Evolutionary conservation across 345 rosid species (phyloP), one percentile per base, ranked within the genome.

Genomic region (Linum trigynum): DNA sequence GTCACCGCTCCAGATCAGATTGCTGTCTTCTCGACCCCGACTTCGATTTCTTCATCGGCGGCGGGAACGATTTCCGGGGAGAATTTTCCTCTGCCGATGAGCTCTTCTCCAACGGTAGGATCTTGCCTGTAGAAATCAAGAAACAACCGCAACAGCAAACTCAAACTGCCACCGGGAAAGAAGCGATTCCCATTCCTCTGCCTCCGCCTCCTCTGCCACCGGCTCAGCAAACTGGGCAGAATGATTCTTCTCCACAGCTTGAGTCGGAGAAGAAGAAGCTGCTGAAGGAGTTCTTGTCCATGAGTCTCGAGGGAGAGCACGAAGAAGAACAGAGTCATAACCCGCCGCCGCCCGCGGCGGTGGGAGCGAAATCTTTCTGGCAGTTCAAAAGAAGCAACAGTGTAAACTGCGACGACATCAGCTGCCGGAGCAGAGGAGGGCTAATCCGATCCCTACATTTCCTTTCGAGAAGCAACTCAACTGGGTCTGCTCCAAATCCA

Each of bases 301-400:
- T 67, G 71, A 72, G 73, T 39, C 66, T 65, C 32, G 89, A 82
- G 37, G 79, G 61, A 4, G 82, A 71, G 87, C 16, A 69, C 5
- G 87, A 39, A 37, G 48, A 45, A 23, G 57, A 75, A 16, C 72
- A 69, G 23, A 23, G 36, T 57, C 36, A 57, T 9, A 48, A 68
- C 55, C 75, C 83, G 4, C 45, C 72, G 2, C 50, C 53, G 14
- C 11, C 53, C 2, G 14, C 53, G 53, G 3, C 15, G 59, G 72
- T 81, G 5, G 56, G 70, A 1, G 43, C 77, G 4, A 86, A 78
- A 69, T 50, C 82, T n/a, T 89, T 85, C 74, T 83, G 89, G 88
- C 86, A 87, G 68, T 83, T 91, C 82, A 86, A 83, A 70, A 82
- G 95, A 78, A 89, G 96, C 82, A 82, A 75, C 64, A 91, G 98